Percentiles rank a stretch among this genome's conserved stretches.
These are phyloP conservation scores for Globisporangium lucens DNA, from an alignment of 352 stramenopile species.

Conservation along the genomic window DNA sequence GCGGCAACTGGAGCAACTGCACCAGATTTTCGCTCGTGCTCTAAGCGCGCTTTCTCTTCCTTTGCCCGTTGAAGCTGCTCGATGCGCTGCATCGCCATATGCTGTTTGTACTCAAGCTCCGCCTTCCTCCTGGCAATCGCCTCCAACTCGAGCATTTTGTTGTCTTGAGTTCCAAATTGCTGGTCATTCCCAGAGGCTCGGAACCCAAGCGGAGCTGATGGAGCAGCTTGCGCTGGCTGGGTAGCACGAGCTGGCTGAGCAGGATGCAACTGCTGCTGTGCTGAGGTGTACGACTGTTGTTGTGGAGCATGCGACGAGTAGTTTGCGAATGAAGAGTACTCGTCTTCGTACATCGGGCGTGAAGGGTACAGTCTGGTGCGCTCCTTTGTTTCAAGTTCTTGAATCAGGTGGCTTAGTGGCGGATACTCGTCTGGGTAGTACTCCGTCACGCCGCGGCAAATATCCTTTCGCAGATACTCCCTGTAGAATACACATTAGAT, in stretches of 20 bases:
- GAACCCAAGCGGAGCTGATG: conserved; percentile 1
- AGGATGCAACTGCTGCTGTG: neutral
- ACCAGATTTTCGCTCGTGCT: conserved; percentile 29
- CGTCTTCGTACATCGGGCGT: conserved; percentile 52
- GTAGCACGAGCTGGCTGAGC: conserved; percentile 4
- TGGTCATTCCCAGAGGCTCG: neutral
- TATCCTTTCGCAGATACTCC: conserved; percentile 59
- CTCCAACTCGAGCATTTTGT: conserved; percentile 42
- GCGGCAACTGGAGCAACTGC: conserved; percentile 11
- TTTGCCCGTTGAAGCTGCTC: conserved; percentile 45
- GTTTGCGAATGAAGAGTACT: conserved; percentile 71
- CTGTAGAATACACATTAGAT: conserved; percentile 24
- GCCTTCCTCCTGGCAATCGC: conserved; percentile 53
- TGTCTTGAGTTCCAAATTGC: conserved; percentile 13
- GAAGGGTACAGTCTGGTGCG: conserved; percentile 58
- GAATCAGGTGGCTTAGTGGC: conserved; percentile 62
- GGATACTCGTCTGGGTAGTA: conserved; percentile 73
- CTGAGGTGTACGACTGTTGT: conserved; percentile 5
- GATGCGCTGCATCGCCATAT: conserved; percentile 50
- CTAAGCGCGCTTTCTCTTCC: conserved; percentile 37
- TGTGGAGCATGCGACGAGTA: conserved; percentile 24
- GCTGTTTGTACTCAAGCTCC: conserved; percentile 57
- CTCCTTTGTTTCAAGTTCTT: conserved; percentile 59
- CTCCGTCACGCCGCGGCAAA: conserved; percentile 82
- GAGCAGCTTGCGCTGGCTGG: conserved; percentile 3